Conservation (phyloP, 495 filamentous ascomycete species). For the Corynascus novoguineensis region DNA sequence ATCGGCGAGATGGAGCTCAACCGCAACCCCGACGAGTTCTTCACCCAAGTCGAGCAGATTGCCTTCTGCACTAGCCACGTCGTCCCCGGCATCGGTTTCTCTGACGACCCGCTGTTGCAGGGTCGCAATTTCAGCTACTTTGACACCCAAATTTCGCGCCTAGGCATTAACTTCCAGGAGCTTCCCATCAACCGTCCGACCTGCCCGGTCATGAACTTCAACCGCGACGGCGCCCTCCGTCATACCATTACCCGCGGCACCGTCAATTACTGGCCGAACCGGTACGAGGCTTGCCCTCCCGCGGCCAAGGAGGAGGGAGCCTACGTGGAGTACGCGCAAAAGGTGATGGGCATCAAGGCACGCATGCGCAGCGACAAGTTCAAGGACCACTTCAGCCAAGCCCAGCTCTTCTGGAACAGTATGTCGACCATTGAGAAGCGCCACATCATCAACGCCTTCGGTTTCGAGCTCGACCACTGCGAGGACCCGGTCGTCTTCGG, state of each 20-base stretch:
- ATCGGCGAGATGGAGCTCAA: slow-evolving; percentile 82
- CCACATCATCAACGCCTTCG: slow-evolving; percentile 64
- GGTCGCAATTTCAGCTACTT: slow-evolving; percentile 84
- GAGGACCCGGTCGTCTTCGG: slow-evolving; percentile 78
- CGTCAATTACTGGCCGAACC: slow-evolving; percentile 89
- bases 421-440: slow-evolving; percentile 62
- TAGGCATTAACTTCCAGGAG: slow-evolving; percentile 82
- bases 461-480: slow-evolving; percentile 86
- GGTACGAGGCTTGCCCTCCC: slow-evolving; percentile 59
- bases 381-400: slow-evolving; percentile 69
- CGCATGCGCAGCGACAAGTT: slow-evolving; percentile 73
- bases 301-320: slow-evolving; percentile 54
- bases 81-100: slow-evolving; percentile 83
- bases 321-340: slow-evolving; percentile 63
- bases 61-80: slow-evolving; percentile 85
- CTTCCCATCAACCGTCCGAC: slow-evolving; percentile 72
- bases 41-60: slow-evolving; percentile 75
- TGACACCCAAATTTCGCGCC: slow-evolving; percentile 77
- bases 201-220: slow-evolving; percentile 77
- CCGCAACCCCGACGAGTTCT: slow-evolving; percentile 79
- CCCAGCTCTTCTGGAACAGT: slow-evolving; percentile 76
- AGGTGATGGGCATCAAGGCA: slow-evolving; percentile 62
- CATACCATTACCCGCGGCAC: slow-evolving; percentile 54
- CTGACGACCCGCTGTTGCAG: slow-evolving; percentile 76
- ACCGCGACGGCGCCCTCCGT: slow-evolving; percentile 65